A percentile compares a stretch with the other conserved stretches of the same genome.
phyloP scores from a whole-genome alignment of 192 early-diverging fungal genomes.

The Kickxella alabastrina region DNA sequence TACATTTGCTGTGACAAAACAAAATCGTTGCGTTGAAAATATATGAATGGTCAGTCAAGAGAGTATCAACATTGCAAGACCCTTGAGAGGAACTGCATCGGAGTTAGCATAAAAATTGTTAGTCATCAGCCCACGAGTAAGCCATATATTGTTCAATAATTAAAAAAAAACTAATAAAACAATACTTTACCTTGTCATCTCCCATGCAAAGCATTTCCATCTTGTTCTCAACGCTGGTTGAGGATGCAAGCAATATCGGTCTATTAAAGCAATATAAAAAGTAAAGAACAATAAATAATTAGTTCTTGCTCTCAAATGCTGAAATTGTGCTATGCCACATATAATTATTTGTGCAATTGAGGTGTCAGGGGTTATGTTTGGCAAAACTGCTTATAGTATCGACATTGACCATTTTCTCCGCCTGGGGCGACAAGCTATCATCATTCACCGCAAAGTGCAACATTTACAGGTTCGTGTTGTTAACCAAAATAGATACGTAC shows the following conservation, averaged over 20 bases:
- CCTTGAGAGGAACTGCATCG: slow-evolving; percentile 13
- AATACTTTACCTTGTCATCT: too few relatives aligned
- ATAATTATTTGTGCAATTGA: neutral
- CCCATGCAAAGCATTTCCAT: too few relatives aligned
- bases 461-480: too few relatives aligned
- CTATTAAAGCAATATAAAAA: too few relatives aligned
- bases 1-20: too few relatives aligned
- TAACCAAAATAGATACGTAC: slow-evolving; percentile 19
- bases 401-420: slow-evolving; percentile 47
- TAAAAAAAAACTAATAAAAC: too few relatives aligned
- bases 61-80: slow-evolving; percentile 9
- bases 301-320: too few relatives aligned
- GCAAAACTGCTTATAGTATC: slow-evolving; percentile 26
- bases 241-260: too few relatives aligned
- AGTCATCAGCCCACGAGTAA: slow-evolving; percentile 23
- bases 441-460: slow-evolving; percentile 18
- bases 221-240: too few relatives aligned
- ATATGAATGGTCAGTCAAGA: slow-evolving; percentile 24
- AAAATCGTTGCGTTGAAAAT: too few relatives aligned
- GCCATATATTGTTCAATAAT: neutral
- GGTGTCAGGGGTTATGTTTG: slow-evolving; percentile 4
- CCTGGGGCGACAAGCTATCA: slow-evolving; percentile 52
- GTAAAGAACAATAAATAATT: too few relatives aligned
- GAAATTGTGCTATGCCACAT: too few relatives aligned
- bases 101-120: slow-evolving; percentile 51